Evolutionary conservation across 163 green algal genomes (phyloP).

Genomic region (Volvox carteri): DNA sequence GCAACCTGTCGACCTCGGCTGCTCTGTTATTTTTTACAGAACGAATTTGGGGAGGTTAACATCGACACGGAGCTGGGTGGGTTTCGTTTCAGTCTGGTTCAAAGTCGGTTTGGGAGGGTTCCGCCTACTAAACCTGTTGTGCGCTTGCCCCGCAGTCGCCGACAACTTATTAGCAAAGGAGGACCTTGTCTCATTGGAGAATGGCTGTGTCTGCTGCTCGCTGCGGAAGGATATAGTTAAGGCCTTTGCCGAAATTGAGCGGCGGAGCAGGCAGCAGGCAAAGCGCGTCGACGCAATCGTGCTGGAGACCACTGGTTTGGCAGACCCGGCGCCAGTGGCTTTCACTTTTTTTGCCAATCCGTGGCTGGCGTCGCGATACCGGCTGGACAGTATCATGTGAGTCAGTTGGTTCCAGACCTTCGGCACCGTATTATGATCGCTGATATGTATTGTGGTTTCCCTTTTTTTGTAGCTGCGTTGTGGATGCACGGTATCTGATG

Average conservation of each 20-base stretch:
- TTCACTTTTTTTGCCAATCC: conserved; percentile 92
- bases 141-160: conserved; percentile 69
- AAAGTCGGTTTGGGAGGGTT: background rate
- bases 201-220: conserved; percentile 98
- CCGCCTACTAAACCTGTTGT: background rate
- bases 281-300: conserved; percentile 78
- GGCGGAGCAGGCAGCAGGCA: conserved; percentile 50
- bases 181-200: conserved; percentile 94
- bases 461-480: conserved; percentile 75
- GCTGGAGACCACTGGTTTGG: conserved; percentile 97
- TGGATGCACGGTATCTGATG: conserved; percentile 83
- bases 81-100: conserved; percentile 35
- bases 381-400: conserved; percentile 88
- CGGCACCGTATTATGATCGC: background rate
- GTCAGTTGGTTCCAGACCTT: conserved; percentile 42
- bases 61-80: conserved; percentile 90
- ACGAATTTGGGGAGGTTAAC: conserved; percentile 95
- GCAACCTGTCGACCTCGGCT: background rate
- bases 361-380: conserved; percentile 85
- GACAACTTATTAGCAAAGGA: conserved; percentile 89
- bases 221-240: conserved; percentile 95
- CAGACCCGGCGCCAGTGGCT: conserved; percentile 90
- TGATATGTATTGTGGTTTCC: background rate
- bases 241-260: conserved; percentile 88
- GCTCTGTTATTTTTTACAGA: conserved; percentile 67